These are phyloP conservation scores for Colletotrichum spaethianum DNA, from an alignment of 2,329 filamentous ascomycete species.

Conservation along the genomic window DNA sequence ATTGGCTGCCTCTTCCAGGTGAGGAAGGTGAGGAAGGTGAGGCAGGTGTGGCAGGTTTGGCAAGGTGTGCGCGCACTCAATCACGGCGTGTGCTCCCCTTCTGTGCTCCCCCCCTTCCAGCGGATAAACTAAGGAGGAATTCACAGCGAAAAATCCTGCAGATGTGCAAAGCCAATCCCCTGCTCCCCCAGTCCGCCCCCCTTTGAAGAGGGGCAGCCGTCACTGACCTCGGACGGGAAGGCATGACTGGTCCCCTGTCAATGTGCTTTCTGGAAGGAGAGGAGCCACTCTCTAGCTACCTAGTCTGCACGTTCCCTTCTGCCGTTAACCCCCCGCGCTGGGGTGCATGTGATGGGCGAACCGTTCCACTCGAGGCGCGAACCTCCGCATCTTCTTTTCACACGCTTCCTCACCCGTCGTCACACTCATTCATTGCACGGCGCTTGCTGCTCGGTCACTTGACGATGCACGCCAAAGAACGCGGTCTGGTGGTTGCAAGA, in stretches of 20 bases:
- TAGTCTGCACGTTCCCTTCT: constrained; percentile 22
- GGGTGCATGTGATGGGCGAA: constrained; percentile 41
- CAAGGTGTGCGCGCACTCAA: neutral
- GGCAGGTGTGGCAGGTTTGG: constrained; percentile 2
- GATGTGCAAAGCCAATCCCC: neutral
- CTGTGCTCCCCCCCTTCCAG: neutral
- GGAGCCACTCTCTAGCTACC: neutral
- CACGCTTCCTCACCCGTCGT: neutral
- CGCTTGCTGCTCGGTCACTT: constrained; percentile 33
- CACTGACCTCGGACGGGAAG: constrained; percentile 2
- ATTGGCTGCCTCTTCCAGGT: constrained; percentile 11
- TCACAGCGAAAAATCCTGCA: neutral
- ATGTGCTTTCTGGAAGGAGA: constrained; percentile 12
- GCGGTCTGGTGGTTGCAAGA: neutral
- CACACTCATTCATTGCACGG: neutral
- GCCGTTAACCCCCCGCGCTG: constrained; percentile 34
- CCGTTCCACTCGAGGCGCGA: constrained; percentile 37
- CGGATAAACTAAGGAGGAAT: neutral
- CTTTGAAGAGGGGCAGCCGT: neutral
- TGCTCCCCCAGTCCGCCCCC: neutral
- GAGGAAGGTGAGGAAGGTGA: constrained; percentile 4
- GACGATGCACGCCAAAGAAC: constrained; percentile 21
- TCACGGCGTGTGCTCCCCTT: neutral
- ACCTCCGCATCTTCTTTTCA: constrained; percentile 24
- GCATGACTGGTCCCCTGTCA: neutral